Base-by-base conservation (phyloP, 2,329 filamentous ascomycete genomes). In the Allantophomopsis lycopodina region DNA sequence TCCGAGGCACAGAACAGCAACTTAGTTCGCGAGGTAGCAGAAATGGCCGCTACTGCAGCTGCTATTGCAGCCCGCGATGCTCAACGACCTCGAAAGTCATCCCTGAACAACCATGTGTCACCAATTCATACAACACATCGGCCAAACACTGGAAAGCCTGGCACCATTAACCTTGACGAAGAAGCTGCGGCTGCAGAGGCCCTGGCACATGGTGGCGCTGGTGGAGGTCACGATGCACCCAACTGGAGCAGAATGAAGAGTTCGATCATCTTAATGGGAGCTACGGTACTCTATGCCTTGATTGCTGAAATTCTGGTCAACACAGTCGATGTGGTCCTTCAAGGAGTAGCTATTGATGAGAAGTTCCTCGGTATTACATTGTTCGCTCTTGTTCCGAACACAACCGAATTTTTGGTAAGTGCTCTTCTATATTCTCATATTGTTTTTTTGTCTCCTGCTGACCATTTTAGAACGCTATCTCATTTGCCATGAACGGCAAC, bases 401-500 rank as follows among this genome's bases (percentile, higher is more conserved):
- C 91, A 1, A 98, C 91, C 1, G 91, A 98, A 57, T 98, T 98
- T 57, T 60, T 98, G 66, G 83, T 89, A 70, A 64, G 78, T 61
- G 31, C 14, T 16, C 35, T 7, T 15, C 18, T 6, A 6, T 10
- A 18, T 13, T 28, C 13, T 41, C 20, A 20, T 23, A 37, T 36
- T 37, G 15, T 28, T 15, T 23, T 23, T 37, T 36, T 37, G 15
- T 28, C 14, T 23, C 40, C 39, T 37, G 31, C 48, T 54, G 41
- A 54, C 39, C 32, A 41, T 38, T 54, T 35, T 43, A 87, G 79
- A 98, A 98, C 60, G 91, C 89, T 57, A 98, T 98, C 43, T 95
- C 88, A 0, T 98, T 98, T 58, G 91, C 91, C 40, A 98, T 98
- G 89, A 96, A 98, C 55, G 91, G 91, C 44, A 98, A 98, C 59